These are phyloP conservation scores for Nigrograna mackinnonii DNA, from an alignment of 2,329 filamentous ascomycete genomes.

Conservation along the genomic window DNA sequence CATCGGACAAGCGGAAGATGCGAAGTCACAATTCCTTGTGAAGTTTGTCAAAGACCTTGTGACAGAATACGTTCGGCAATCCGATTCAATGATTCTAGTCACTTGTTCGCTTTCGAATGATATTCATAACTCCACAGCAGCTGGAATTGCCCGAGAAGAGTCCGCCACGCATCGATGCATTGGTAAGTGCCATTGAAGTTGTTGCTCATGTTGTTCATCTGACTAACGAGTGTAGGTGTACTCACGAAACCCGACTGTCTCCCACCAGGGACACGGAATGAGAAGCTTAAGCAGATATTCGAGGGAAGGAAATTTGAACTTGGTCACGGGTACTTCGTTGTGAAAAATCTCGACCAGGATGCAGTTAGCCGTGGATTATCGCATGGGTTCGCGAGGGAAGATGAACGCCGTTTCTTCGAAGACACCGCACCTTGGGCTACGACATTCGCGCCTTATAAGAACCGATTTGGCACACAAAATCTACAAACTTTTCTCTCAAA, in stretches of 20 bases:
- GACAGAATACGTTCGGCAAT: constrained; percentile 68
- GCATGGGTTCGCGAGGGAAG: constrained; percentile 51
- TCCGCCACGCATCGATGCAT: constrained; percentile 48
- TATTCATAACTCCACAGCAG: constrained; percentile 73
- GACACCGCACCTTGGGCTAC: constrained; percentile 49
- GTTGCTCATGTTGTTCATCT: no score
- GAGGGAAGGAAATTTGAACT: constrained; percentile 63
- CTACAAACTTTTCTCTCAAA: constrained; percentile 55
- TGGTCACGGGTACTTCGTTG: constrained; percentile 79
- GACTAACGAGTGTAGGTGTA: constrained; percentile 61
- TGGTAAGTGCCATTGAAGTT: no score
- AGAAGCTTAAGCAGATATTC: constrained; percentile 66
- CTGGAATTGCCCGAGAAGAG: constrained; percentile 53
- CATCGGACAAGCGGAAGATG: constrained; percentile 68
- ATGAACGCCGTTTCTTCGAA: constrained; percentile 57
- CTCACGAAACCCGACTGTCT: constrained; percentile 84
- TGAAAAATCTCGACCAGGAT: constrained; percentile 62
- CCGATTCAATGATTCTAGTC: constrained; percentile 75
- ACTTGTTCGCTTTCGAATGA: constrained; percentile 79
- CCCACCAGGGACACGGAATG: constrained; percentile 52
- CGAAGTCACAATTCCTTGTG: constrained; percentile 56
- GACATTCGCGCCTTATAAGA: constrained; percentile 39
- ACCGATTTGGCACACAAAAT: constrained; percentile 56
- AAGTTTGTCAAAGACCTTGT: constrained; percentile 73
- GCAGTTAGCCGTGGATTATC: constrained; percentile 50